These are phyloP conservation scores for Harrya chromipes DNA, from an alignment of 768 basidiomycete species.

Conservation along the genomic window DNA sequence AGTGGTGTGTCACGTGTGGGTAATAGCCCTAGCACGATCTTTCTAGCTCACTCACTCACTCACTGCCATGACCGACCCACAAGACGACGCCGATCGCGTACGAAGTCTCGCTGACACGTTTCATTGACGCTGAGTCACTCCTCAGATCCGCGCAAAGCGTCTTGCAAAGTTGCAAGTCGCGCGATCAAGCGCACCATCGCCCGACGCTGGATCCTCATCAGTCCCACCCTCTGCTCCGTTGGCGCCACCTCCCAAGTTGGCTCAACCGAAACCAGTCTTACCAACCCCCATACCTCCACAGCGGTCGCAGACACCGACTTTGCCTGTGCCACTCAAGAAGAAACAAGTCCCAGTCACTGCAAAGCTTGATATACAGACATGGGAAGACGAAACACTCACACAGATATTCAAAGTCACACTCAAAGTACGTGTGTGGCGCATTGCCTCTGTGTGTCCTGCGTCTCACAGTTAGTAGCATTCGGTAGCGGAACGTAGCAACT, in stretches of 20 bases:
- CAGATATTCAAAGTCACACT: constrained; percentile 77
- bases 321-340: constrained; percentile 45
- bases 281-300: constrained; percentile 25
- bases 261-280: constrained; percentile 35
- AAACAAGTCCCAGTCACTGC: constrained; percentile 36
- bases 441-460: neutral
- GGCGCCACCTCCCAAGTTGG: constrained; percentile 29
- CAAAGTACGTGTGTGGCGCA: constrained; percentile 48
- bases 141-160: constrained; percentile 87
- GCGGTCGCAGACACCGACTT: constrained; percentile 29
- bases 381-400: constrained; percentile 73
- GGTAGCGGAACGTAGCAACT: constrained; percentile 56
- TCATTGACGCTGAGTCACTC: neutral
- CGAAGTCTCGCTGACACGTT: neutral
- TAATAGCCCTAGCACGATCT: too few species aligned
- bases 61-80: constrained; percentile 45
- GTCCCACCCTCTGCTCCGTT: constrained; percentile 22
- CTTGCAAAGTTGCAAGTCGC: constrained; percentile 75
- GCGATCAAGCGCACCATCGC: constrained; percentile 37
- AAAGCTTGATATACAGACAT: constrained; percentile 55
- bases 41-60: neutral
- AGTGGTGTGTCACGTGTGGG: constrained; percentile 16
- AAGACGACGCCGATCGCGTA: constrained; percentile 82
- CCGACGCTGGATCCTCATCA: constrained; percentile 13
- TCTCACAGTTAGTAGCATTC: constrained; percentile 42